Percentiles rank a stretch among this genome's conserved stretches.
These are phyloP conservation scores for Talaromyces sp. DNA, from an alignment of 2,329 filamentous ascomycete genomes.

Conservation along the genomic window DNA sequence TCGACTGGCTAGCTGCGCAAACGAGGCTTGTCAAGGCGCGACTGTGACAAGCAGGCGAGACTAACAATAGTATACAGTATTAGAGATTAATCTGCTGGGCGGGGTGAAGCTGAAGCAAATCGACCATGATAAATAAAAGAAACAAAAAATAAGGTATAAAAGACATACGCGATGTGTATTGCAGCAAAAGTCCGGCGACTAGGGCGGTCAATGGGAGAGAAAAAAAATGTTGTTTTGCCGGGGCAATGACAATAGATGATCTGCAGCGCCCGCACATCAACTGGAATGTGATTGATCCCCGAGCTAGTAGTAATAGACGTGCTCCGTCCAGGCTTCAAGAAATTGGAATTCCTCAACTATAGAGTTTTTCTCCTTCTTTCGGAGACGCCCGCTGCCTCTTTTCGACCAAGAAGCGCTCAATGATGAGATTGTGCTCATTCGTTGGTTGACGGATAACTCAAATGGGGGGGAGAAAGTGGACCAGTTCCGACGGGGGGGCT, in stretches of 20 bases:
- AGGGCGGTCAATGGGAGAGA: background rate
- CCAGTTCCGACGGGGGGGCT: constrained; percentile 4
- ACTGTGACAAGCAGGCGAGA: background rate
- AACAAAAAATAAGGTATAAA: background rate
- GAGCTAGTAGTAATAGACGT: background rate
- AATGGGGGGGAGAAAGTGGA: background rate
- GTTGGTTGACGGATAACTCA: background rate
- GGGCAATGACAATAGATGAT: background rate
- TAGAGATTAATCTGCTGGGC: background rate
- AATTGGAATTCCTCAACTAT: background rate
- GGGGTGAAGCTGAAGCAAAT: background rate
- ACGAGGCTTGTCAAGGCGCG: background rate
- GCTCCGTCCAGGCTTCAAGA: background rate
- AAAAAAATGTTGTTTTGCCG: constrained; percentile 2
- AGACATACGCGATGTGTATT: background rate
- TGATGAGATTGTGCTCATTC: background rate
- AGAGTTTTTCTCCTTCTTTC: background rate
- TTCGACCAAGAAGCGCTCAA: background rate
- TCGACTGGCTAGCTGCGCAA: background rate
- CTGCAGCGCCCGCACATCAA: constrained; percentile 5
- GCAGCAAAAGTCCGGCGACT: background rate
- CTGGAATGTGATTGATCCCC: constrained; percentile 9
- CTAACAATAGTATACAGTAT: background rate
- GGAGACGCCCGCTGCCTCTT: background rate
- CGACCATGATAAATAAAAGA: background rate